Evolutionary conservation across 768 basidiomycete species (phyloP), one percentile per base, ranked within the genome.

Genomic region (Mycena pura): DNA sequence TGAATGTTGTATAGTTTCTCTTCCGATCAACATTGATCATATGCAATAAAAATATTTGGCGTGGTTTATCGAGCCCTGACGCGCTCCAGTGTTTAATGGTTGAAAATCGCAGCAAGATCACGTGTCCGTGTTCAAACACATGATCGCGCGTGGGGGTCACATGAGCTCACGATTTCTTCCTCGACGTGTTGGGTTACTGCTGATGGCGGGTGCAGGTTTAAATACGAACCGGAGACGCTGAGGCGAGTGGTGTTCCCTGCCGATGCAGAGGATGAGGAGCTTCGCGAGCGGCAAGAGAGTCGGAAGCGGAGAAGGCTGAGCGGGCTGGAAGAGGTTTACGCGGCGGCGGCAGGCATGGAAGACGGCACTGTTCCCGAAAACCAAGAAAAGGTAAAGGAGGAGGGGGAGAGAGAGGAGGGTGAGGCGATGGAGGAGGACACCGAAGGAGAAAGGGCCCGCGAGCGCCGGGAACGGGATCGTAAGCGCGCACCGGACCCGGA

Each of bases 121-220:
- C n/a, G n/a, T n/a, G n/a, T n/a, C n/a, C n/a, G n/a, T n/a, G n/a
- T n/a, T n/a, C n/a, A n/a, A n/a, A n/a, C n/a, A n/a, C n/a, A n/a
- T n/a, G n/a, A n/a, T n/a, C n/a, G n/a, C n/a, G n/a, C n/a, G n/a
- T n/a, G n/a, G n/a, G n/a, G n/a, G n/a, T n/a, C n/a, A n/a, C n/a
- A n/a, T n/a, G n/a, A n/a, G n/a, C n/a, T n/a, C n/a, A n/a, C n/a
- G n/a, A n/a, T 31, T 19, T 57, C 17, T 32, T 19, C 5, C 32
- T 54, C 28, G 11, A 17, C 5, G 11, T 25, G 5, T 50, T 11
- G 17, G 10, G 36, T 53, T 38, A 25, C 29, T 60, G 19, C 45
- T 44, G 11, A 51, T 38, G 52, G 27, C 46, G 24, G 32, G 21
- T 32, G 52, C 46, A 87, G 86, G 51, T 87, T 81, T 58, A 86